Evolutionary conservation across 257 asterid genomes (phyloP).

Genomic region (Gynochthodes officinalis): DNA sequence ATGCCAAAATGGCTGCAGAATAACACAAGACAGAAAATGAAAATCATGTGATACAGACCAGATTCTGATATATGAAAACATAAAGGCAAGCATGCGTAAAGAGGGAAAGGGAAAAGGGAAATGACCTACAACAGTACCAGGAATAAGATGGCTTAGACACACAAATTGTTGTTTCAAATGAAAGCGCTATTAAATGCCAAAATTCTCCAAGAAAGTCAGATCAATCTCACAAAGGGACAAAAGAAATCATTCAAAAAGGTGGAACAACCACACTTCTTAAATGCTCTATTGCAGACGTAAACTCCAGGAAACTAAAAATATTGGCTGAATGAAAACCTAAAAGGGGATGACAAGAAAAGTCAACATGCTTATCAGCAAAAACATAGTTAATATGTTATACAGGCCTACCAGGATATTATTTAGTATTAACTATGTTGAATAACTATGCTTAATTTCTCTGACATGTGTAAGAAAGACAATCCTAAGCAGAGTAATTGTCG

Average conservation of each 20-base stretch:
- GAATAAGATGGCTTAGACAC: neutral
- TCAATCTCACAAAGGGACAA: neutral
- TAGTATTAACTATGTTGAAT: too few relatives aligned
- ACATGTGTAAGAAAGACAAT: neutral
- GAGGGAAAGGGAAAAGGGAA: slow-evolving; percentile 1
- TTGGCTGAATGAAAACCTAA: neutral
- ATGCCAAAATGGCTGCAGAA: slow-evolving; percentile 93
- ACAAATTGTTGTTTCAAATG: neutral
- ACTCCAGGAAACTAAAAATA: too few relatives aligned
- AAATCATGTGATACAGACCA: neutral
- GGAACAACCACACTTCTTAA: neutral
- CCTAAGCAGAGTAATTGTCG: neutral
- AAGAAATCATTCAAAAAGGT: neutral
- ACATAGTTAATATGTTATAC: neutral
- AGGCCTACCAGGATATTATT: neutral
- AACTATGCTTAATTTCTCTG: neutral
- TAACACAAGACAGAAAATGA: neutral
- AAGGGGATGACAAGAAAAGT: neutral
- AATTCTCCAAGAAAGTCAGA: neutral
- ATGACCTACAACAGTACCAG: neutral
- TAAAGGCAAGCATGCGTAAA: neutral
- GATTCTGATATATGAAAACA: neutral
- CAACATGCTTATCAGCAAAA: neutral
- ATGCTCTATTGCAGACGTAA: neutral
- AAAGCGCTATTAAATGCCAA: neutral